Percentiles rank a stretch among this genome's conserved stretches.
These are phyloP conservation scores for Amanita rubescens DNA, from an alignment of 768 basidiomycete genomes.

Conservation along the genomic window DNA sequence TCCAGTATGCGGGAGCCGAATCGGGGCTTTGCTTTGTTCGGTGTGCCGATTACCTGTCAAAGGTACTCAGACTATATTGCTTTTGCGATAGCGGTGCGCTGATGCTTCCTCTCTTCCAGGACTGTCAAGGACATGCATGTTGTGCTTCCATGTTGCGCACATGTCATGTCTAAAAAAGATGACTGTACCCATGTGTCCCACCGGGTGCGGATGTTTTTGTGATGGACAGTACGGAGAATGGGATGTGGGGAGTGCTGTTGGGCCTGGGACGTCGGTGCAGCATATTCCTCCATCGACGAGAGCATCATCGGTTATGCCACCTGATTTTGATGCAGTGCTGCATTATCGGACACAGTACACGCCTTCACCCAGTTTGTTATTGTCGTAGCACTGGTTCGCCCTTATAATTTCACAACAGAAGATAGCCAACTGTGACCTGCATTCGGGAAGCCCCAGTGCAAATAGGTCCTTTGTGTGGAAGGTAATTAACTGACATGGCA, in stretches of 20 bases:
- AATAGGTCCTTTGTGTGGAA: too few relatives aligned
- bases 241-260: neutral
- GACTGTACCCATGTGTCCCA: slow-evolving; percentile 46
- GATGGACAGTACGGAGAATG: slow-evolving; percentile 16
- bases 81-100: neutral
- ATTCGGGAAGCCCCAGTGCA: too few relatives aligned
- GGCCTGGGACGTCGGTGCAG: neutral
- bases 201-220: slow-evolving; percentile 66
- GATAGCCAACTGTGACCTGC: neutral
- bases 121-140: slow-evolving; percentile 51
- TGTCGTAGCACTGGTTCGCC: neutral
- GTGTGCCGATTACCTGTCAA: slow-evolving; percentile 73
- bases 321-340: neutral
- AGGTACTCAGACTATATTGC: slow-evolving; percentile 31
- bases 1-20: slow-evolving; percentile 33
- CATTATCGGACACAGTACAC: neutral
- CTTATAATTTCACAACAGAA: neutral
- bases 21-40: slow-evolving; percentile 48
- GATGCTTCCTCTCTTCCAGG: slow-evolving; percentile 30
- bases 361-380: neutral
- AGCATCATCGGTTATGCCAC: neutral
- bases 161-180: slow-evolving; percentile 54
- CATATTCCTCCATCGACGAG: neutral
- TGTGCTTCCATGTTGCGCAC: slow-evolving; percentile 60
- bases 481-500: too few relatives aligned